Percentiles rank a stretch among this genome's conserved stretches.
phyloP scores from a whole-genome alignment of 495 filamentous ascomycete species.

The Penicillium bovifimosum region DNA sequence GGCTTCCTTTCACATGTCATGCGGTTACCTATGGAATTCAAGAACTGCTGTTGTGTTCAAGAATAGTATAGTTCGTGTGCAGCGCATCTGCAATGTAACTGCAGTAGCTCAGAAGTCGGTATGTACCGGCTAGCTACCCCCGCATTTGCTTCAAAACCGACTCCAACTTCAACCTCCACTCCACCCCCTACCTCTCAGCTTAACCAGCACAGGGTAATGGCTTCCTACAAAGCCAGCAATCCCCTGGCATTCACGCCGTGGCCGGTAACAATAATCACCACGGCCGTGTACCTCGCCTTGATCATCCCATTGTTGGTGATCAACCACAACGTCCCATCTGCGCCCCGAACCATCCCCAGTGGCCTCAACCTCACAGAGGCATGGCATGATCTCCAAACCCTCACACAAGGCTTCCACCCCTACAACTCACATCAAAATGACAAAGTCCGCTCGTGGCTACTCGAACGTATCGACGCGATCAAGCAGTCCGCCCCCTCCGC shows the following conservation, averaged over 20 bases:
- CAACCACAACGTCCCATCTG: constrained; percentile 67
- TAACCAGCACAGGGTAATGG: constrained; percentile 21
- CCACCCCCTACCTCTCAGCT: background rate
- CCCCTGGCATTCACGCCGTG: constrained; percentile 59
- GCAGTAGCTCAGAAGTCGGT: constrained; percentile 9
- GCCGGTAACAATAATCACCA: constrained; percentile 68
- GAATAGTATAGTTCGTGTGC: background rate
- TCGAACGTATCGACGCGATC: constrained; percentile 64
- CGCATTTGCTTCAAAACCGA: constrained; percentile 19
- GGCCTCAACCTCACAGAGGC: constrained; percentile 77
- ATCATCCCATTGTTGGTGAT: constrained; percentile 64
- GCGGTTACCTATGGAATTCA: background rate
- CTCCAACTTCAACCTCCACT: constrained; percentile 11
- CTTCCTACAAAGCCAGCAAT: constrained; percentile 37
- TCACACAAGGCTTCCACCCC: constrained; percentile 77
- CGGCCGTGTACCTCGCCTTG: constrained; percentile 63
- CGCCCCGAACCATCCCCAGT: constrained; percentile 51
- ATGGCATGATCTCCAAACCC: constrained; percentile 72
- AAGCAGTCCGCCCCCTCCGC: constrained; percentile 46
- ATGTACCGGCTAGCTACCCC: constrained; percentile 17
- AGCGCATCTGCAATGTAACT: background rate
- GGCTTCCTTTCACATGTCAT: background rate
- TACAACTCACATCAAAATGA: constrained; percentile 85
- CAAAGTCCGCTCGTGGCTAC: constrained; percentile 68
- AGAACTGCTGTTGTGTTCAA: background rate